Evolutionary conservation across 2,329 filamentous ascomycete species (phyloP), one percentile per base, ranked within the genome.

Genomic region (Tolypocladium ovalisporum): DNA sequence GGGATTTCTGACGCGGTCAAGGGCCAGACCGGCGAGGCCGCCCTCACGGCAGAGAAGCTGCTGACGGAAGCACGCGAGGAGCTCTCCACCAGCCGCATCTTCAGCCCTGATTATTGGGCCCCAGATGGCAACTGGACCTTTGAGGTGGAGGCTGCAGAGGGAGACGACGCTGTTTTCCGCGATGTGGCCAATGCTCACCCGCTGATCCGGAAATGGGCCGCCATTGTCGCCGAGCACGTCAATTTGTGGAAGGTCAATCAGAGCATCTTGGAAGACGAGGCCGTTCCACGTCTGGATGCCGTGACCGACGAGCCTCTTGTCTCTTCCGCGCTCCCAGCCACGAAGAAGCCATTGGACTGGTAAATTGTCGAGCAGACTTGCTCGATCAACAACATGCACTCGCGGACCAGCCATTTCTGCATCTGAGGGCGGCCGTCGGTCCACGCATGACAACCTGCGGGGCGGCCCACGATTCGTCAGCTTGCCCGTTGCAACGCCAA

Each of bases 61-160:
- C 66, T 82, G 1, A 66, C 66, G 1, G 71, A 76, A 40, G 88
- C 87, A 3, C 73, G 75, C 17, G 70, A 70, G 42, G 87, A 89
- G 54, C 71, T 94, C 55, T 76, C 76, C 44, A 79, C 86, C 17
- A 76, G 80, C 64, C 75, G 73, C 51, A 74, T 95, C 34, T 89
- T 93, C 69, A 80, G 77, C 1, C 66, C 73, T 24, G 76, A 82
- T n/a, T 90, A 80, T 70, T 89, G 89, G 76, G 80, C 81, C 4
- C 73, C 79, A 13, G 86, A 90, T 66, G 89, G 88, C 0, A 82
- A 85, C 42, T 91, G 87, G 87, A 84, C 73, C 64, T 93, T 81
- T 68, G 73, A 79, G 1, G 79, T 88, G 35, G 54, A 59, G 24
- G 59, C 58, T 9, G 66, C 69, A 7, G 73, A 69, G 8, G 69